phyloP scores from a whole-genome alignment of 1,284 basidiomycete genomes.

The Serendipita sp. region DNA sequence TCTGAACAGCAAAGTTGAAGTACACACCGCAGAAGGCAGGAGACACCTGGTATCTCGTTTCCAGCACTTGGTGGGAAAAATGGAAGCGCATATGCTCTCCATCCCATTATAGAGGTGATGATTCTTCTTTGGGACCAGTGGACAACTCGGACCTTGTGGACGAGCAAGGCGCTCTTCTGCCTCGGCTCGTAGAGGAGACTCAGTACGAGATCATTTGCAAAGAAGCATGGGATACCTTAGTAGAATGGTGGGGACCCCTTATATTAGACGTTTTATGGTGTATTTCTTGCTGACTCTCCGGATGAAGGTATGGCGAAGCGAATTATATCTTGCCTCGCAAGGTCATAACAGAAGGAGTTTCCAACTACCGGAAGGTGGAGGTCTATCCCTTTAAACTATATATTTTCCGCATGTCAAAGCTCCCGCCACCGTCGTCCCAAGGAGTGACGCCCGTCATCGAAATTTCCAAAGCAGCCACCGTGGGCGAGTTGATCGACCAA shows the following conservation, averaged over 20 bases:
- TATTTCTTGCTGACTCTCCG: constrained; percentile 7
- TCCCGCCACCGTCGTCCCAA: constrained; percentile 24
- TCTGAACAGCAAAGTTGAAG: constrained; percentile 22
- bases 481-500: constrained; percentile 9
- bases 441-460: constrained; percentile 18
- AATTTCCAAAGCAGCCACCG: constrained; percentile 12
- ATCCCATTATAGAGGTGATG: constrained; percentile 48
- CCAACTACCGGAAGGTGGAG: constrained; percentile 51
- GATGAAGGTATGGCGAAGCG: constrained; percentile 53
- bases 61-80: constrained; percentile 54
- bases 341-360: constrained; percentile 46
- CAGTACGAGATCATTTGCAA: constrained; percentile 70
- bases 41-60: constrained; percentile 68
- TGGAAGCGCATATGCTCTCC: constrained; percentile 62
- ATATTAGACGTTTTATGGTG: constrained; percentile 5
- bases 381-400: constrained; percentile 61
- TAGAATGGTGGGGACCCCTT: constrained; percentile 38
- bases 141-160: constrained; percentile 56
- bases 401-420: constrained; percentile 33
- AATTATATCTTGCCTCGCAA: constrained; percentile 43
- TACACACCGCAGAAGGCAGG: constrained; percentile 39
- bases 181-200: constrained; percentile 43
- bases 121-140: constrained; percentile 55
- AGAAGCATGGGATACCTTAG: constrained; percentile 56
- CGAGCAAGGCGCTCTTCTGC: constrained; percentile 34